These are phyloP conservation scores for Trametes coccinea DNA, from an alignment of 768 basidiomycete genomes.

Conservation along the genomic window DNA sequence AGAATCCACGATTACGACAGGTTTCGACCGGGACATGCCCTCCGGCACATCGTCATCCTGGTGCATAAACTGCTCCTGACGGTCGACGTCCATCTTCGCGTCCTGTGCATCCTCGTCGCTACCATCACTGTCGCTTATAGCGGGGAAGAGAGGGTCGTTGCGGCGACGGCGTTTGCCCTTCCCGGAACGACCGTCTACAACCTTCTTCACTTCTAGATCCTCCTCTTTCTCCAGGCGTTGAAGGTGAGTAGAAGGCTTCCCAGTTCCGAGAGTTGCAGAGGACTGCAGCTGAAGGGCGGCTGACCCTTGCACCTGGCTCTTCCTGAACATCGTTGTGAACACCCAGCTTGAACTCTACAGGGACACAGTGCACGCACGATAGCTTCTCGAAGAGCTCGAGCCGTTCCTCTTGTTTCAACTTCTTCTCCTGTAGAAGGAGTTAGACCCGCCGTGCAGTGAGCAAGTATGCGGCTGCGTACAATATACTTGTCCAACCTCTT, in stretches of 20 bases:
- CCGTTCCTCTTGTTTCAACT: slow-evolving; percentile 88
- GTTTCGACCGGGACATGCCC: slow-evolving; percentile 24
- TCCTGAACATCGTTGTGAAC: slow-evolving; percentile 43
- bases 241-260: slow-evolving; percentile 59
- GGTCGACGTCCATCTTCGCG: slow-evolving; percentile 10
- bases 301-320: slow-evolving; percentile 71
- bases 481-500: slow-evolving; percentile 92
- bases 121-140: slow-evolving; percentile 25
- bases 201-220: slow-evolving; percentile 56
- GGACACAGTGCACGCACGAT: slow-evolving; percentile 52
- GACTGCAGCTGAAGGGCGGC: slow-evolving; percentile 65
- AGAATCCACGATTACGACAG: slow-evolving; percentile 30
- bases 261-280: slow-evolving; percentile 83
- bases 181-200: slow-evolving; percentile 48
- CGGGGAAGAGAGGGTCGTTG: background rate
- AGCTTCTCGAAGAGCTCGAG: slow-evolving; percentile 75
- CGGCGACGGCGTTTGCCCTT: slow-evolving; percentile 48
- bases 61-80: background rate
- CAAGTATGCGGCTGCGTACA: slow-evolving; percentile 43
- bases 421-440: slow-evolving; percentile 68
- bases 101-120: slow-evolving; percentile 38
- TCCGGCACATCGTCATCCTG: slow-evolving; percentile 17
- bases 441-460: background rate
- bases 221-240: slow-evolving; percentile 60
- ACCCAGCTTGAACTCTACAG: slow-evolving; percentile 23